A percentile compares a stretch with the other conserved stretches of the same genome.
These are phyloP conservation scores for Malassezia nana DNA, from an alignment of 1,284 basidiomycete species.

Conservation along the genomic window DNA sequence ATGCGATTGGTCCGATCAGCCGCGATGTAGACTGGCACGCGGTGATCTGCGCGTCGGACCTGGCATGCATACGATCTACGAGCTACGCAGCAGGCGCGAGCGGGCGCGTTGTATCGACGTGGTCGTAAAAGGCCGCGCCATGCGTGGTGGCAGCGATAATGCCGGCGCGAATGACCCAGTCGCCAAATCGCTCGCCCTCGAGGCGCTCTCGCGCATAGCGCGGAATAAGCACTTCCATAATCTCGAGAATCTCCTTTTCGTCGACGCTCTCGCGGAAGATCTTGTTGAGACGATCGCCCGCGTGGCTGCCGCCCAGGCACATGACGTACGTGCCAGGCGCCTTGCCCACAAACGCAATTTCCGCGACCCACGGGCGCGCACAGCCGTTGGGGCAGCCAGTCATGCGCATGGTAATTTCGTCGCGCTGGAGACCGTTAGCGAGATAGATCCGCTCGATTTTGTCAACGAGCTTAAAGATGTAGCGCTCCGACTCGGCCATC, in stretches of 20 bases:
- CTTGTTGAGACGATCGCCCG: conserved; percentile 87
- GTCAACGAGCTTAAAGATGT: conserved; percentile 84
- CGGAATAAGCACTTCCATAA: conserved; percentile 83
- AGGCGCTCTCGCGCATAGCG: conserved; percentile 76
- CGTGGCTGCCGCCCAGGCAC: conserved; percentile 89
- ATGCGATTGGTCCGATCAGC: not conserved
- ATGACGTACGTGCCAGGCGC: conserved; percentile 86
- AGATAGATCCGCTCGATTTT: conserved; percentile 89
- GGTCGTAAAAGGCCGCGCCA: conserved; percentile 38
- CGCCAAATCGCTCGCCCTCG: conserved; percentile 88
- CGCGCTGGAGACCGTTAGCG: conserved; percentile 78
- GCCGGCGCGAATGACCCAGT: conserved; percentile 65
- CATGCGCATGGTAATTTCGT: conserved; percentile 96
- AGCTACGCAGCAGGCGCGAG: not conserved
- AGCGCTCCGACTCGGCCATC: conserved; percentile 90
- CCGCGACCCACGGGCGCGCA: conserved; percentile 74
- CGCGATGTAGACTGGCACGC: not conserved
- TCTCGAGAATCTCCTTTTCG: conserved; percentile 85
- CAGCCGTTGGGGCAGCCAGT: conserved; percentile 50
- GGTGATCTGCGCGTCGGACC: not conserved
- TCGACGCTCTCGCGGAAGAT: conserved; percentile 80
- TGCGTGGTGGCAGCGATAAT: conserved; percentile 39
- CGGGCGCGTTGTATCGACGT: conserved; percentile 19
- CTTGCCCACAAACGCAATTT: conserved; percentile 93
- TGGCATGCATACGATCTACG: not conserved